Base-by-base conservation (phyloP, 768 basidiomycete species). In the Ephemerocybe angulata region DNA sequence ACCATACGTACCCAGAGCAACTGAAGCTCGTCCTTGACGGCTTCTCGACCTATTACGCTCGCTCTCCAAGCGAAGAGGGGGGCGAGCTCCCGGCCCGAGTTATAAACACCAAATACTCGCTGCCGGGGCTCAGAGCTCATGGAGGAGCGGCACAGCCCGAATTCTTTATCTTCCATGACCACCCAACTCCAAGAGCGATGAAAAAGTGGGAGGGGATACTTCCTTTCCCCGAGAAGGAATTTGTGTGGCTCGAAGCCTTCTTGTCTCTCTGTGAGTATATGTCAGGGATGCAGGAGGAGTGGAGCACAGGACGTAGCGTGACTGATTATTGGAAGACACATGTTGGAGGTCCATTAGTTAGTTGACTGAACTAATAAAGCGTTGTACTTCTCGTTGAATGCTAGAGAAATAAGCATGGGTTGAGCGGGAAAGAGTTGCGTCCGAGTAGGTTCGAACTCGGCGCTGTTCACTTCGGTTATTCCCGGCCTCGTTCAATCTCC, bases 231-330 rank as follows among this genome's bases (percentile, higher is more conserved):
- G 61, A 66, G 37, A 55, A 49, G 40, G 65, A 65, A 29, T 58
- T 67, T 24, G 55, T 61, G 7, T 66, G 66, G 64, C 38, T 70
- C 44, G 64, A 66, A 43, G 60, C 61, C 22, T 70, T 68, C 51
- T 41, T 70, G 12, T 46, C 43, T 3, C 37, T 60, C 3, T 66
- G 68, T 28, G 51, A 49, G 17, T 59, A 65, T 24, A 65, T 67
- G 64, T 41, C 54, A 8, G 22, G 40, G n/a, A 63, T 66, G 59
- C 51, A 62, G 41, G 60, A 56, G 42, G 56, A 60, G 33, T 65
- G 62, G 65, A 54, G 52, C 17, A 22, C 19, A 30, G 53, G 57
- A 22, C 56, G 62, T 40, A 63, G 61, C 13, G 62, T 68, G 10
- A 58, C 49, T n/a, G 61, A 65, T 21, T 67, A 61, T 40, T 67